A percentile compares a stretch with the other conserved stretches of the same genome.
These are phyloP conservation scores for Thinopyrum elongatum DNA, from an alignment of 176 grass and related monocot genomes.

Conservation along the genomic window DNA sequence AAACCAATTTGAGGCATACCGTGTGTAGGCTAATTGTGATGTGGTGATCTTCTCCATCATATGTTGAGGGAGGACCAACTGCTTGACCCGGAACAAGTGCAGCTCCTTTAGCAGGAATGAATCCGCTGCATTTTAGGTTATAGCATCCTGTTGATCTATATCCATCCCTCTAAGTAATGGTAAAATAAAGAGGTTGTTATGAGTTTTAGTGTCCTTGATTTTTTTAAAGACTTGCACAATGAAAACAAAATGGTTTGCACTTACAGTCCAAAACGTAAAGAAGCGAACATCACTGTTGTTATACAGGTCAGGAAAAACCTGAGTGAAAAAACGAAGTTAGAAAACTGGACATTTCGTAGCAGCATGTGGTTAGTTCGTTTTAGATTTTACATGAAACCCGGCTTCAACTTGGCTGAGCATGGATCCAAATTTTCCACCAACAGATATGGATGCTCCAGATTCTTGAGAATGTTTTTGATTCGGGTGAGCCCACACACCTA, in stretches of 20 bases:
- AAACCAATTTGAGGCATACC: background rate
- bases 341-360: background rate
- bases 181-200: background rate
- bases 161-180: background rate
- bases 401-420: background rate
- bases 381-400: constrained; percentile 31
- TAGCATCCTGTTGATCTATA: constrained; percentile 1
- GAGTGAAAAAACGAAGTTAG: background rate
- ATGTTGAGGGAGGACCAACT: background rate
- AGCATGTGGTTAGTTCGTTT: background rate
- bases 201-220: background rate
- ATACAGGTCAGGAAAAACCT: constrained; percentile 27
- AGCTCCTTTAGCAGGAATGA: background rate
- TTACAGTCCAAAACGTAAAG: constrained; percentile 47
- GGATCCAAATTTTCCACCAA: background rate
- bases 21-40: background rate
- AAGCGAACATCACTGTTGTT: constrained; percentile 33
- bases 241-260: background rate
- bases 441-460: background rate
- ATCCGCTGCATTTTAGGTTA: background rate
- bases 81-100: background rate
- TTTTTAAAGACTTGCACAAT: background rate
- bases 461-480: background rate
- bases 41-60: background rate
- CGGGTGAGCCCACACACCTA: background rate